phyloP scores from a whole-genome alignment of 768 basidiomycete species.

The Suillus sp. region DNA sequence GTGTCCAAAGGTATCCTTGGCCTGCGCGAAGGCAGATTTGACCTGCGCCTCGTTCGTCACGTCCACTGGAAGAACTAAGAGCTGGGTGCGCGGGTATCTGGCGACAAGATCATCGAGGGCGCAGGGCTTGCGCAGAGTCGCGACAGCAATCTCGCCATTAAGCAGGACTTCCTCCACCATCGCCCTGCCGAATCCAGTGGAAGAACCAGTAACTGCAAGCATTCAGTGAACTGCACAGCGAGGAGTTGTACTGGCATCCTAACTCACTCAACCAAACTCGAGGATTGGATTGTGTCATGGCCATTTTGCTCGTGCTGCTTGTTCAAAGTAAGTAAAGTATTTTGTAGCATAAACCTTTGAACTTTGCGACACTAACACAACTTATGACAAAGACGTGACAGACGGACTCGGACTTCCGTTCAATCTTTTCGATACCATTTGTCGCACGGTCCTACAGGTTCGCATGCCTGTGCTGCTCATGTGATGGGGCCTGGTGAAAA shows the following conservation, averaged over 20 bases:
- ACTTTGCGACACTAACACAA: too few species aligned
- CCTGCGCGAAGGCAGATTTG: conserved; percentile 20
- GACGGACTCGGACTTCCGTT: too few species aligned
- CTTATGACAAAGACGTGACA: too few species aligned
- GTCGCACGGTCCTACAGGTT: too few species aligned
- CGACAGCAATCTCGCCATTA: conserved; percentile 28
- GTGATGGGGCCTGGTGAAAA: too few species aligned
- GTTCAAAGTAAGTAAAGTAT: not conserved
- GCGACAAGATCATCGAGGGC: conserved; percentile 24
- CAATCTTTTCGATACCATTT: too few species aligned
- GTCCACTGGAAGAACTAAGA: conserved; percentile 27
- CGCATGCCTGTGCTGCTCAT: too few species aligned
- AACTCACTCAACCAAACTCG: conserved; percentile 26
- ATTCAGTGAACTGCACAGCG: not conserved
- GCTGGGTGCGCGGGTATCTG: conserved; percentile 15
- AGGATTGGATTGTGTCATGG: not conserved
- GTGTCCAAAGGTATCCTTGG: conserved; percentile 19
- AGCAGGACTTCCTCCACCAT: conserved; percentile 24
- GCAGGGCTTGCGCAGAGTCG: conserved; percentile 27
- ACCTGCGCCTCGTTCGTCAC: conserved; percentile 20
- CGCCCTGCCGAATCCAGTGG: conserved; percentile 27
- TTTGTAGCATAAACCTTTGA: conserved; percentile 9
- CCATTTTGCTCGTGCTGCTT: too few species aligned
- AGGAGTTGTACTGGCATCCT: not conserved
- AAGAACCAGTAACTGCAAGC: conserved; percentile 27